Evolutionary conservation across 1,139 yeast genomes (phyloP).

Genomic region (Taphrina populina): DNA sequence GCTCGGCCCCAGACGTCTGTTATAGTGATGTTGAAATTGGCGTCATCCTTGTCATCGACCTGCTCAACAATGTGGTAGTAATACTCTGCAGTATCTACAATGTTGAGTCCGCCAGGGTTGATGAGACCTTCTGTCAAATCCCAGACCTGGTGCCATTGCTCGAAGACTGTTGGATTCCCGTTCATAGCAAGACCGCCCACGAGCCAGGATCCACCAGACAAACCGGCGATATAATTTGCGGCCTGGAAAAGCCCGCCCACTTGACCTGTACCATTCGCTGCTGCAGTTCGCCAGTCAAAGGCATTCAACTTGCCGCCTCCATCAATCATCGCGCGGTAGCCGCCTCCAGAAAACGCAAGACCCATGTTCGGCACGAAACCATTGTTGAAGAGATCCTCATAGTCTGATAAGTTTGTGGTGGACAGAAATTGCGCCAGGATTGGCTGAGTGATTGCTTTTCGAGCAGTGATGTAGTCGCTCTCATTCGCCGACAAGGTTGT

Average conservation of each 20-base stretch:
- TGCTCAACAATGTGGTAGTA: constrained; percentile 58
- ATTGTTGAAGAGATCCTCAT: constrained; percentile 53
- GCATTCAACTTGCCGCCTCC: constrained; percentile 88
- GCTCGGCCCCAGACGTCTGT: constrained; percentile 97
- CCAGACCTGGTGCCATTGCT: constrained; percentile 38
- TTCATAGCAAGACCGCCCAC: constrained; percentile 60
- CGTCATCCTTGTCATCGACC: constrained; percentile 61
- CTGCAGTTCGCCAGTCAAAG: constrained; percentile 69
- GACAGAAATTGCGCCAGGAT: constrained; percentile 58
- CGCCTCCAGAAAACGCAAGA: constrained; percentile 85
- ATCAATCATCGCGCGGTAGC: constrained; percentile 82
- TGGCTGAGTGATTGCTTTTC: constrained; percentile 56
- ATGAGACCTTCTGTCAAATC: constrained; percentile 54
- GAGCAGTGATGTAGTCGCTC: constrained; percentile 38
- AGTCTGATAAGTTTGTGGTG: constrained; percentile 60
- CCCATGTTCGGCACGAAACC: constrained; percentile 56
- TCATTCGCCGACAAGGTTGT: constrained; percentile 34
- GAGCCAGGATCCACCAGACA: constrained; percentile 83
- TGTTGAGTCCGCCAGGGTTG: constrained; percentile 60
- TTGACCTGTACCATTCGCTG: constrained; percentile 57
- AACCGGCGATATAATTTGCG: constrained; percentile 76
- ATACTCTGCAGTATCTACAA: constrained; percentile 52
- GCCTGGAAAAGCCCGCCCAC: constrained; percentile 80
- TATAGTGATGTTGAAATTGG: constrained; percentile 73
- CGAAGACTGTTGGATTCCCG: constrained; percentile 38